phyloP scores from a whole-genome alignment of 2,329 filamentous ascomycete species.

The Diaporthe ilicicola region DNA sequence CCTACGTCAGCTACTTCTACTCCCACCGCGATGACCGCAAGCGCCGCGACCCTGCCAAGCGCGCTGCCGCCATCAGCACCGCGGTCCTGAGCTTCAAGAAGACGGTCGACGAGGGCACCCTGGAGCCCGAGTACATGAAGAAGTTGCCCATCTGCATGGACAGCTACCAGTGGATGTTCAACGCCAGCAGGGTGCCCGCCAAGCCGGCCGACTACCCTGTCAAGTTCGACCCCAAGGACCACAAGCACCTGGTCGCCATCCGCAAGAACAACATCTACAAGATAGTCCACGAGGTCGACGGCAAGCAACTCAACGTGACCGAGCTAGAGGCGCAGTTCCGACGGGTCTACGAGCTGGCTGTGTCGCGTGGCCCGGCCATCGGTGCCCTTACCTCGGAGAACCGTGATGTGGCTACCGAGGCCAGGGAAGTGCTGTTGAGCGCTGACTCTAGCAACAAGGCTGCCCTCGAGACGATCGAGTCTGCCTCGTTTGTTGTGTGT shows the following conservation, averaged over 20 bases:
- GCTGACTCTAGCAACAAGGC: slow-evolving; percentile 82
- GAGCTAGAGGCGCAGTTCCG: slow-evolving; percentile 93
- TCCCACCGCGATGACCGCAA: slow-evolving; percentile 93
- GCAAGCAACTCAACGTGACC: slow-evolving; percentile 84
- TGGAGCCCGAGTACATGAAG: slow-evolving; percentile 99
- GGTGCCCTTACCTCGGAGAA: slow-evolving; percentile 91
- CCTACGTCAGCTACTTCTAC: slow-evolving; percentile 99
- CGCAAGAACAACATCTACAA: slow-evolving; percentile 99
- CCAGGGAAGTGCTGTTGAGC: slow-evolving; percentile 77
- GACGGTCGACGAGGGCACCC: slow-evolving; percentile 80
- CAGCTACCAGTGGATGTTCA: slow-evolving; percentile 99
- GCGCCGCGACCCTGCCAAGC: slow-evolving; percentile 87
- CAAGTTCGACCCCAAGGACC: slow-evolving; percentile 77
- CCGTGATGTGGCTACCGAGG: slow-evolving; percentile 91
- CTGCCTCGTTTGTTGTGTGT: slow-evolving; percentile 90
- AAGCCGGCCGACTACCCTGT: slow-evolving; percentile 82
- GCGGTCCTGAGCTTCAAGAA: slow-evolving; percentile 93
- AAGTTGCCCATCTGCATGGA: slow-evolving; percentile 97
- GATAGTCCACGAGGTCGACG: slow-evolving; percentile 80
- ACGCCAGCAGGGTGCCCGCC: slow-evolving; percentile 84
- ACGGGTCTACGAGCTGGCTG: slow-evolving; percentile 80
- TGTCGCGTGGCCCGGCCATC: slow-evolving; percentile 71
- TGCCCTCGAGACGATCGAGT: slow-evolving; percentile 82
- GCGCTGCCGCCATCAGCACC: slow-evolving; percentile 88
- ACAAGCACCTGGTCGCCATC: slow-evolving; percentile 89